Evolutionary conservation across 2,329 filamentous ascomycete genomes (phyloP).

Genomic region (Ophiostoma sp.): DNA sequence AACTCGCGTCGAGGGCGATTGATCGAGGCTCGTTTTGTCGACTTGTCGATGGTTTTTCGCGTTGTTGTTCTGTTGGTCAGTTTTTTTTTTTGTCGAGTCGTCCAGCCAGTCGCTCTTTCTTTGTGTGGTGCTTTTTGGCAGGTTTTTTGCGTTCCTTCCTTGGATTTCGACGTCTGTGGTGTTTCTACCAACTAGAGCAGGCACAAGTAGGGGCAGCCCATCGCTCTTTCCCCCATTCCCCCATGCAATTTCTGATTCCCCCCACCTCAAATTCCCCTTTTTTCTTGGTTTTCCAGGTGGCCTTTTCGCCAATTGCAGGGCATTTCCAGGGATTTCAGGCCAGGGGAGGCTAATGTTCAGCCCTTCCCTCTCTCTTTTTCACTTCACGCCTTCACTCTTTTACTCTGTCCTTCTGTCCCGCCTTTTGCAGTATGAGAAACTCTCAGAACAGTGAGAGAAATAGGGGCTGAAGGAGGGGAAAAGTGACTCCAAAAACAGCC

Average conservation of each 20-base stretch:
- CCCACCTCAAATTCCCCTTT: neutral
- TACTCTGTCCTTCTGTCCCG: neutral
- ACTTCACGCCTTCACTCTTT: neutral
- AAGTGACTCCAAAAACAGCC: neutral
- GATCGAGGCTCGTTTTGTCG: neutral
- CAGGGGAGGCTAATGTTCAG: neutral
- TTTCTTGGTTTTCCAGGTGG: neutral
- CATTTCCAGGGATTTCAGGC: neutral
- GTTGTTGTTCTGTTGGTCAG: neutral
- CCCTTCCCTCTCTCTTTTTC: neutral
- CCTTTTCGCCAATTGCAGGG: neutral
- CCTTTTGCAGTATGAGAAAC: neutral
- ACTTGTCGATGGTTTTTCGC: constrained; percentile 3
- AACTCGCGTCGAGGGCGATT: neutral
- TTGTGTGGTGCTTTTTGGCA: constrained; percentile 1
- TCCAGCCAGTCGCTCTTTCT: constrained; percentile 11
- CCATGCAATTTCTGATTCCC: constrained; percentile 17
- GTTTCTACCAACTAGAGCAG: constrained; percentile 9
- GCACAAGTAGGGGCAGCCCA: neutral
- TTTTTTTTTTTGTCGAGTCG: constrained; percentile 15
- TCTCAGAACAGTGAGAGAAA: neutral
- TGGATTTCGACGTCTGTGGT: neutral
- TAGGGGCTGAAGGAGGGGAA: constrained; percentile 1
- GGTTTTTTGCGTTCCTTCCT: constrained; percentile 11
- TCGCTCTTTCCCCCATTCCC: constrained; percentile 8